Evolutionary conservation across 139 green algal genomes (phyloP).

Genomic region (Chara braunii): DNA sequence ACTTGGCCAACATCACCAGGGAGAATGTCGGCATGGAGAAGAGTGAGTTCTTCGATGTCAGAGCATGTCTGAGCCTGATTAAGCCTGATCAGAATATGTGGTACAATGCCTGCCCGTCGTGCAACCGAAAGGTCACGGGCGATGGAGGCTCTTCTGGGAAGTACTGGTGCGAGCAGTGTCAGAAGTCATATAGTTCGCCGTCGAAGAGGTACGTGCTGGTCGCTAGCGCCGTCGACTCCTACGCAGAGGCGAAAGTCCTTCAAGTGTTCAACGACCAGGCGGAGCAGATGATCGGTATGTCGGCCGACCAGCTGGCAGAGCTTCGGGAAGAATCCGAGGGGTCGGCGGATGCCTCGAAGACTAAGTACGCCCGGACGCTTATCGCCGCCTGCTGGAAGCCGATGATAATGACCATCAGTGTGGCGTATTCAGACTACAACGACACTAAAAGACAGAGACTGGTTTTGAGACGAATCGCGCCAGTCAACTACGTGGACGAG

Average conservation of each 20-base stretch:
- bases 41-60: conserved; percentile 30
- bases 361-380: not conserved
- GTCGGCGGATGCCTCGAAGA: too few relatives aligned
- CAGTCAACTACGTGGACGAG: too few relatives aligned
- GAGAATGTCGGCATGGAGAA: not conserved
- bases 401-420: too few relatives aligned
- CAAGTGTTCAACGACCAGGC: conserved; percentile 48
- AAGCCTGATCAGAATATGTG: conserved; percentile 30
- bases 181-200: not conserved
- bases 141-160: not conserved
- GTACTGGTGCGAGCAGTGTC: conserved; percentile 33
- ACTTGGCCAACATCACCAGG: not conserved
- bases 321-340: too few relatives aligned
- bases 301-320: conserved; percentile 24
- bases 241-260: conserved; percentile 42
- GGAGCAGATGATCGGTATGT: conserved; percentile 19
- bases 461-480: too few relatives aligned
- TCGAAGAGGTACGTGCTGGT: conserved; percentile 32
- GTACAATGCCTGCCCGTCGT: conserved; percentile 27
- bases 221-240: conserved; percentile 47
- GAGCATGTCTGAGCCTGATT: not conserved
- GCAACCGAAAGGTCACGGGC: conserved; percentile 28
- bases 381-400: too few relatives aligned
- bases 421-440: too few relatives aligned
- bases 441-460: too few relatives aligned